Conservation (phyloP, 148 eudicot species). For the Oxyria digyna region DNA sequence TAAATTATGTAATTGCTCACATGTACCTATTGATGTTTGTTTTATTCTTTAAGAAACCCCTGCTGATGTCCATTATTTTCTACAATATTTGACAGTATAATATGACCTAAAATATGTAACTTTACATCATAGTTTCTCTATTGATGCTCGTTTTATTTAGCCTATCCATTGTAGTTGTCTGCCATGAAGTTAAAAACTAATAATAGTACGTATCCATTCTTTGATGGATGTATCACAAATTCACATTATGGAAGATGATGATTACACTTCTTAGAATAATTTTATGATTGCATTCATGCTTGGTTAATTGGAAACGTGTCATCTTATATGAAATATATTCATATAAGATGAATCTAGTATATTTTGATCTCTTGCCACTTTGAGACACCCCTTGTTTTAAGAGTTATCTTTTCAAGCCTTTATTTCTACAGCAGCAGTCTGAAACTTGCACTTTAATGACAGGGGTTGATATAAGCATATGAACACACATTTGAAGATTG, state of each 20-base stretch:
- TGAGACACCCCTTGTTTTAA: neutral
- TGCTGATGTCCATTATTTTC: no score
- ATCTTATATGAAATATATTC: no score
- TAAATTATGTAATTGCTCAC: no score
- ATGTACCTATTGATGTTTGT: no score
- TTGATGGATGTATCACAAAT: neutral
- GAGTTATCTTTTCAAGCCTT: neutral
- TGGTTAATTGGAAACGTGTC: neutral
- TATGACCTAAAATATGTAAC: no score
- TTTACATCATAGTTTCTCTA: neutral
- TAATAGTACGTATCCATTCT: neutral
- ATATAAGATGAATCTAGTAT: no score
- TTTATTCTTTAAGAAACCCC: no score
- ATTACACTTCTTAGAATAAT: neutral
- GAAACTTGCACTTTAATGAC: neutral
- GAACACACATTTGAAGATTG: conserved; percentile 82
- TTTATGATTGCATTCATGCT: no score
- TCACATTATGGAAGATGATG: neutral
- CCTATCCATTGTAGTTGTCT: neutral
- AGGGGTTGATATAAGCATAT: conserved; percentile 75
- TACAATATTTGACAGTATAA: no score
- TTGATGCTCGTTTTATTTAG: neutral
- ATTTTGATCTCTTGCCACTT: neutral
- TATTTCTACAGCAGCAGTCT: neutral
- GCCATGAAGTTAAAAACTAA: neutral